Evolutionary conservation across 805 yeast species (phyloP).

Genomic region (Pichia thaimueangensis): DNA sequence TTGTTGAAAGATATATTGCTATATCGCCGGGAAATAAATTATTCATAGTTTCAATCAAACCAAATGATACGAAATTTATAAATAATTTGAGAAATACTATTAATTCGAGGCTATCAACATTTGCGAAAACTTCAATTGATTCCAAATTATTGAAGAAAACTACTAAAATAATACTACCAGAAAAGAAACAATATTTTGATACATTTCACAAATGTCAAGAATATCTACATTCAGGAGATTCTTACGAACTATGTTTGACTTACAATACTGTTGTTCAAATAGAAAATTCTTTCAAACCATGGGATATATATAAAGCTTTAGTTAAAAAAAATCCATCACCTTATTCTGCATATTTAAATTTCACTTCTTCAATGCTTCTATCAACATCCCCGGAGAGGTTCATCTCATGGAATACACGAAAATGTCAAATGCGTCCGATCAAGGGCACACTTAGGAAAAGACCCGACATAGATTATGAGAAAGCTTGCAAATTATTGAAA

Average conservation of each 20-base stretch:
- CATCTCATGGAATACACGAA: slow-evolving; percentile 59
- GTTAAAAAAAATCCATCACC: slow-evolving; percentile 84
- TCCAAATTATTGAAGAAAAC: slow-evolving; percentile 6
- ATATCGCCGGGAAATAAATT: slow-evolving; percentile 42
- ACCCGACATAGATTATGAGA: slow-evolving; percentile 42
- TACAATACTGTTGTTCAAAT: slow-evolving; percentile 58
- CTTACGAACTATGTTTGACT: slow-evolving; percentile 90
- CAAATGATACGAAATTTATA: slow-evolving; percentile 35
- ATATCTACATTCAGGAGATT: slow-evolving; percentile 70
- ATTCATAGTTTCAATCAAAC: slow-evolving; percentile 46
- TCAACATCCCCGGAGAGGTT: slow-evolving; percentile 96
- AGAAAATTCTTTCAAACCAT: slow-evolving; percentile 46
- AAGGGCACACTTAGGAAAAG: slow-evolving; percentile 88
- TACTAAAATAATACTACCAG: slow-evolving; percentile 41
- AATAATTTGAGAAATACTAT: background rate
- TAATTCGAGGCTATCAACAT: background rate
- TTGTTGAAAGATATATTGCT: slow-evolving; percentile 57
- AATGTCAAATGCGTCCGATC: slow-evolving; percentile 84
- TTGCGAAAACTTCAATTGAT: background rate
- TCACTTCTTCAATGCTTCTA: slow-evolving; percentile 56
- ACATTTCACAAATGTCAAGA: slow-evolving; percentile 62
- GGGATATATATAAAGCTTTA: slow-evolving; percentile 75
- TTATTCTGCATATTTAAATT: slow-evolving; percentile 72
- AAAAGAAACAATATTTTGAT: slow-evolving; percentile 43
- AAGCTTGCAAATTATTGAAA: slow-evolving; percentile 59